Conservation (phyloP, 2,329 filamentous ascomycete species). For the Fusarium sp. region DNA sequence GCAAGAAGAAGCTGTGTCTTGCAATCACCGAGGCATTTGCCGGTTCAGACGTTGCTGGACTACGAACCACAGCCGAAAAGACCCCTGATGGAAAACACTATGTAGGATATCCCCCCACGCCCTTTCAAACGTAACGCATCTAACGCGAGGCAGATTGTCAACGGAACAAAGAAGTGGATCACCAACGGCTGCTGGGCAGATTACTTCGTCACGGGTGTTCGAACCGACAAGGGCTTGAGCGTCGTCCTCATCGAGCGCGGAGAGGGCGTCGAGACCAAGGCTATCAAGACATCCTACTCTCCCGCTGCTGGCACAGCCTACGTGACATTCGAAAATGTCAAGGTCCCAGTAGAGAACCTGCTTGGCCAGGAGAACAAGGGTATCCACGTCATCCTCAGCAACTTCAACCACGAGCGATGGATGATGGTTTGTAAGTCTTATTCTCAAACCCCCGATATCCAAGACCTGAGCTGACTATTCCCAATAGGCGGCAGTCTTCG, state of each 20-base stretch:
- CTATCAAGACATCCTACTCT: slow-evolving; percentile 86
- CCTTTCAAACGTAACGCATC: neutral
- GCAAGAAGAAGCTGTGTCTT: slow-evolving; percentile 88
- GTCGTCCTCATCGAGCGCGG: slow-evolving; percentile 81
- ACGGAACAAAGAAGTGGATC: slow-evolving; percentile 88
- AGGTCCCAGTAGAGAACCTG: slow-evolving; percentile 82
- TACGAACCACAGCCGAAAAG: slow-evolving; percentile 83
- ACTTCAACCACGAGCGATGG: slow-evolving; percentile 91
- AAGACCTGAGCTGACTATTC: slow-evolving; percentile 10
- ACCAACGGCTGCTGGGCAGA: slow-evolving; percentile 84
- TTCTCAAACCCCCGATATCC: neutral
- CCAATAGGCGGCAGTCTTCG: slow-evolving; percentile 67
- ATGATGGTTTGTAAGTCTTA: slow-evolving; percentile 72
- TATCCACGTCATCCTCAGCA: slow-evolving; percentile 84
- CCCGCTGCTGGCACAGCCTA: slow-evolving; percentile 82
- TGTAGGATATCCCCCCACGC: slow-evolving; percentile 54
- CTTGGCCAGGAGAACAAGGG: slow-evolving; percentile 88
- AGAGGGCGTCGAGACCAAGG: slow-evolving; percentile 80
- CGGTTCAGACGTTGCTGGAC: slow-evolving; percentile 80
- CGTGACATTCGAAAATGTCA: slow-evolving; percentile 87
- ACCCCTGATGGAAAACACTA: slow-evolving; percentile 81
- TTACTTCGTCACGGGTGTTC: slow-evolving; percentile 86
- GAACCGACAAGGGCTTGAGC: slow-evolving; percentile 82
- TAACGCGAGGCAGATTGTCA: slow-evolving; percentile 60
- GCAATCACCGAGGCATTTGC: slow-evolving; percentile 92